phyloP scores from a whole-genome alignment of 306 rosid species.

The Prunus mume region DNA sequence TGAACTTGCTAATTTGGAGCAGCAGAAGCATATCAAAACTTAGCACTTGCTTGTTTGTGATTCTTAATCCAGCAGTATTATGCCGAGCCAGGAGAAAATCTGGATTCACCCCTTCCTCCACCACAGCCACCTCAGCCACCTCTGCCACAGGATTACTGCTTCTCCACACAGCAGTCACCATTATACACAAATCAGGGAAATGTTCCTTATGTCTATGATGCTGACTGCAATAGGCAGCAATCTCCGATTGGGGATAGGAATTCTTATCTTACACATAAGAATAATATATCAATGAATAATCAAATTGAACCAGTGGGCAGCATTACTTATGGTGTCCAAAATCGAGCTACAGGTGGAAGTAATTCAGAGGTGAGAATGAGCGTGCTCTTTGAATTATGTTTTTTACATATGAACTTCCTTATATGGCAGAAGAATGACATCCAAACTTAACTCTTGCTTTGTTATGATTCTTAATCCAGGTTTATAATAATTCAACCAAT shows the following conservation, averaged over 20 bases:
- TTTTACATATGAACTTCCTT: neutral
- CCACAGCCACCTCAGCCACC: no score
- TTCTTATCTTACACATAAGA: neutral
- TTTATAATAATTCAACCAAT: neutral
- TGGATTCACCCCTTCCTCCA: neutral
- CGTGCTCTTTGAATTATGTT: neutral
- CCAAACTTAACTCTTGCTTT: neutral
- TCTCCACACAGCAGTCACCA: neutral
- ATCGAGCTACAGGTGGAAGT: neutral
- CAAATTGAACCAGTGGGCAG: neutral
- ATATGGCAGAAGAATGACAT: neutral
- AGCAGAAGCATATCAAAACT: slow-evolving; percentile 3
- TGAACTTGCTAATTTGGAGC: neutral
- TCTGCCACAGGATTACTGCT: neutral
- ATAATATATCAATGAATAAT: neutral
- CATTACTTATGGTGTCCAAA: neutral
- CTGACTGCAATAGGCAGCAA: neutral
- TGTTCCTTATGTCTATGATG: neutral
- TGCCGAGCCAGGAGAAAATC: neutral
- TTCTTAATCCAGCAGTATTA: slow-evolving; percentile 22
- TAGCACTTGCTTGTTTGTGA: slow-evolving; percentile 13
- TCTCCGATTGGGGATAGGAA: neutral
- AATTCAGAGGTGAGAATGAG: slow-evolving; percentile 36
- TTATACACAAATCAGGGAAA: neutral
- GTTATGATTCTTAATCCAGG: no score